Base-by-base conservation (phyloP, 2,329 filamentous ascomycete genomes). In the Nakataea oryzae region DNA sequence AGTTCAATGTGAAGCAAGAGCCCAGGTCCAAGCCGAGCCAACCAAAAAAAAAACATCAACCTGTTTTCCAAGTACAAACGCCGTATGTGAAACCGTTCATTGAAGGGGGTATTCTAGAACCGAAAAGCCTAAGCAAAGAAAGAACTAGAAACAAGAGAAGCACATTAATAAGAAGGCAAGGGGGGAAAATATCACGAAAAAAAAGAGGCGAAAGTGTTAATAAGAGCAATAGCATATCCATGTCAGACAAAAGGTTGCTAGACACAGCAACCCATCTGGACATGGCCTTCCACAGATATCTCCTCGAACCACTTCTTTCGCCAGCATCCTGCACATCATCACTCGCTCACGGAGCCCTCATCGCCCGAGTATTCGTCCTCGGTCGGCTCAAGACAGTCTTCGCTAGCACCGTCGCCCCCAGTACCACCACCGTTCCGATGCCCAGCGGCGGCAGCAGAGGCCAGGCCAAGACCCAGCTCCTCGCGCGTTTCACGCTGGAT, bases 401-500 rank as follows among this genome's bases (percentile, higher is more conserved):
- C 58, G 17, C 34, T 27, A 27, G 9, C 58, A 54, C 30, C 21
- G 54, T 63, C 62, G n/a, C 34, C 32, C 30, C 50, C 62, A 27
- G 47, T 62, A 55, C 28, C 59, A 26, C 50, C 62, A 57, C 58
- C 57, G 56, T 41, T 29, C 24, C 62, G 54, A 47, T 65, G 61
- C 62, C 68, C 58, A 8, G 26, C 55, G 17, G 47, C 27, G n/a
- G 34, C 34, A 28, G 61, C 61, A 21, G 34, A 41, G 26, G 61
- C 34, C 29, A 59, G 58, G 1, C 66, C 65, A 14, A 85, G 68
- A 4, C 79, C 81, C 63, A 86, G 71, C 65, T 84, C 80, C 12
- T 73, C 71, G 60, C 82, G 75, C 34, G 93, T 82, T 65, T 97
- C 93, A 68, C 84, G 85, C 77, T 95, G 88, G 61, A 99, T 97